A percentile compares a stretch with the other conserved stretches of the same genome.
Evolutionary conservation across 352 stramenopile species (phyloP).

Genomic region (Globisporangium alternatum): DNA sequence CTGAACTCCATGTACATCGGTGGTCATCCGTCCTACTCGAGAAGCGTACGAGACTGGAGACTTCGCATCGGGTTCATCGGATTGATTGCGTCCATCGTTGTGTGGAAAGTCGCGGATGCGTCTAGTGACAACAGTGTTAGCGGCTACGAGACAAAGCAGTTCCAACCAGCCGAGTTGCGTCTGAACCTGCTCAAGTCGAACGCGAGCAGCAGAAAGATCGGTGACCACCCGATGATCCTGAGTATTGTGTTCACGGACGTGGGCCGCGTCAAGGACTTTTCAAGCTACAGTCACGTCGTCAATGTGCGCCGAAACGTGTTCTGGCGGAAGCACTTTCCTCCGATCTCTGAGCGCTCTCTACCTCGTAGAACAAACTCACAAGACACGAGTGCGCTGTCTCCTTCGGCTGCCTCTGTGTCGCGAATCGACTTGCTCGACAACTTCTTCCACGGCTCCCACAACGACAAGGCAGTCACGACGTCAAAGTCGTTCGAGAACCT

Average conservation of each 20-base stretch:
- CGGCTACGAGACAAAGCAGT: background rate
- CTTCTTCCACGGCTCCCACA: constrained; percentile 57
- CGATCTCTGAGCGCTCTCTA: constrained; percentile 18
- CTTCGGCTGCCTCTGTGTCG: background rate
- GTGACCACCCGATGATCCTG: constrained; percentile 7
- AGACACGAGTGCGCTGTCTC: background rate
- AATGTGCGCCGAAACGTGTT: constrained; percentile 52
- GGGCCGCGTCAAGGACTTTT: constrained; percentile 32
- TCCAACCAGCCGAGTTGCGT: background rate
- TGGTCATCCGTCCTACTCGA: constrained; percentile 46
- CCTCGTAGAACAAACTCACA: background rate
- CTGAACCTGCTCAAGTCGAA: constrained; percentile 3
- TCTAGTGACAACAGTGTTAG: too few species aligned
- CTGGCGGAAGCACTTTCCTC: constrained; percentile 45
- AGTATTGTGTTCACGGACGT: constrained; percentile 24
- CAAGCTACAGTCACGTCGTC: constrained; percentile 30
- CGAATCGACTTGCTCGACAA: constrained; percentile 46
- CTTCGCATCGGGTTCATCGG: constrained; percentile 50
- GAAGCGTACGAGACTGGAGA: constrained; percentile 48
- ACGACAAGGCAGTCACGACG: constrained; percentile 33
- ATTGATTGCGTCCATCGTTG: constrained; percentile 27
- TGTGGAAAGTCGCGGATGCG: constrained; percentile 19
- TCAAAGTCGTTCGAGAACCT: constrained; percentile 62
- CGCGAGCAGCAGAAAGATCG: background rate
- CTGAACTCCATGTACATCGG: constrained; percentile 50